Conservation (phyloP, 371 early-diverging fungal species). For the Apophysomyces elegans region DNA sequence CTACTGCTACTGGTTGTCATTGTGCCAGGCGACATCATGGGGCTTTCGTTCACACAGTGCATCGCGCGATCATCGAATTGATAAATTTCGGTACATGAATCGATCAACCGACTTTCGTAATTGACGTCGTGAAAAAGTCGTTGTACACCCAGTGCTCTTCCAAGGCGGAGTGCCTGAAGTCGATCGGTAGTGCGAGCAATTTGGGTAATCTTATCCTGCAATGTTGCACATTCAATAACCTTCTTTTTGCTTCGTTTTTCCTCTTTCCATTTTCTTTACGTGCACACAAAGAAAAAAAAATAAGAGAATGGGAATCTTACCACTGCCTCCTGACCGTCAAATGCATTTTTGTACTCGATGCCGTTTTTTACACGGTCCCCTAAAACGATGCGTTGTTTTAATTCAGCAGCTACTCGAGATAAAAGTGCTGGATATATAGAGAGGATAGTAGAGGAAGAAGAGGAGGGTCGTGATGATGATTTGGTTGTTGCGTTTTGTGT, state of each 20-base stretch:
- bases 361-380: slow-evolving; percentile 73
- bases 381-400: slow-evolving; percentile 55
- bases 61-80: slow-evolving; percentile 55
- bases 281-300: background rate
- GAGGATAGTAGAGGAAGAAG: background rate
- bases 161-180: slow-evolving; percentile 68
- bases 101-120: slow-evolving; percentile 65
- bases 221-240: slow-evolving; percentile 6
- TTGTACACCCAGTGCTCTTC: slow-evolving; percentile 71
- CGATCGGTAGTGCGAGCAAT: slow-evolving; percentile 69
- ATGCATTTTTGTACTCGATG: slow-evolving; percentile 81
- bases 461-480: background rate
- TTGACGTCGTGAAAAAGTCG: slow-evolving; percentile 75
- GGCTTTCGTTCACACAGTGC: slow-evolving; percentile 17
- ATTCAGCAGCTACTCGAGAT: slow-evolving; percentile 78
- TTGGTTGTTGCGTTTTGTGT: background rate
- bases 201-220: slow-evolving; percentile 52
- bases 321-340: slow-evolving; percentile 84
- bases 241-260: background rate
- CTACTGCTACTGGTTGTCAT: slow-evolving; percentile 12
- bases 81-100: slow-evolving; percentile 66
- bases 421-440: slow-evolving; percentile 69
- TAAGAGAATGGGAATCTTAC: slow-evolving; percentile 21
- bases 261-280: background rate
- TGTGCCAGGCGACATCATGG: slow-evolving; percentile 18